These are phyloP conservation scores for Emmonsiellopsis sp. DNA, from an alignment of 2,329 filamentous ascomycete species.

Conservation along the genomic window DNA sequence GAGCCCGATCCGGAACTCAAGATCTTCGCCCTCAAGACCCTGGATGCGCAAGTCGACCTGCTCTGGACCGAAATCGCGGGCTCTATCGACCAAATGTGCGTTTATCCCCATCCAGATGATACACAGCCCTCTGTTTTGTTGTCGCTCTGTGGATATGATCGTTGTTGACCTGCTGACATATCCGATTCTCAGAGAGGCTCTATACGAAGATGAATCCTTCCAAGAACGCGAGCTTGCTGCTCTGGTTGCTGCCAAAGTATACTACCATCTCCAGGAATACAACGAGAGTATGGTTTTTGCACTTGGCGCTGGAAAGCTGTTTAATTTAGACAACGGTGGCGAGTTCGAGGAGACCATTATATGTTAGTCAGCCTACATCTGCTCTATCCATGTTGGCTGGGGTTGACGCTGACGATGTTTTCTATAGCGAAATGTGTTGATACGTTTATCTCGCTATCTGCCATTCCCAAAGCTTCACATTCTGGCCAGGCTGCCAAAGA, in stretches of 20 bases:
- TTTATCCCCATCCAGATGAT: background rate
- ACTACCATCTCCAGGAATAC: conserved; percentile 97
- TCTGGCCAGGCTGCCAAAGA: conserved; percentile 39
- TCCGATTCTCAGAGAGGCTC: conserved; percentile 60
- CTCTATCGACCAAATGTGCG: conserved; percentile 86
- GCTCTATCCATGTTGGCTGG: background rate
- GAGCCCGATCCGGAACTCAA: conserved; percentile 92
- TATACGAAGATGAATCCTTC: conserved; percentile 94
- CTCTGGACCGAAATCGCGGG: conserved; percentile 96
- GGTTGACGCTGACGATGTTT: background rate
- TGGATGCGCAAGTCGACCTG: conserved; percentile 93
- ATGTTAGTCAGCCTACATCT: conserved; percentile 40
- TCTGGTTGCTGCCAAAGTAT: conserved; percentile 91
- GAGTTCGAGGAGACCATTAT: conserved; percentile 99
- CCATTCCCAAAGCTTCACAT: conserved; percentile 46
- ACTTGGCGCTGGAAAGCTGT: conserved; percentile 85
- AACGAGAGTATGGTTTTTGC: conserved; percentile 99
- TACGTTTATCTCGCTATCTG: conserved; percentile 81
- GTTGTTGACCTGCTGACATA: conserved; percentile 2
- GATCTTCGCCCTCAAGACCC: conserved; percentile 85
- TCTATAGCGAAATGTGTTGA: conserved; percentile 80
- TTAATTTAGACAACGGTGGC: conserved; percentile 80
- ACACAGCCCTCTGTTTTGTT: background rate
- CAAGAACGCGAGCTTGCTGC: conserved; percentile 89
- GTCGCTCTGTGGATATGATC: background rate